Evolutionary conservation across 2,329 filamentous ascomycete species (phyloP), one percentile per base, ranked within the genome.

Genomic region (Colletotrichum brevisporum): DNA sequence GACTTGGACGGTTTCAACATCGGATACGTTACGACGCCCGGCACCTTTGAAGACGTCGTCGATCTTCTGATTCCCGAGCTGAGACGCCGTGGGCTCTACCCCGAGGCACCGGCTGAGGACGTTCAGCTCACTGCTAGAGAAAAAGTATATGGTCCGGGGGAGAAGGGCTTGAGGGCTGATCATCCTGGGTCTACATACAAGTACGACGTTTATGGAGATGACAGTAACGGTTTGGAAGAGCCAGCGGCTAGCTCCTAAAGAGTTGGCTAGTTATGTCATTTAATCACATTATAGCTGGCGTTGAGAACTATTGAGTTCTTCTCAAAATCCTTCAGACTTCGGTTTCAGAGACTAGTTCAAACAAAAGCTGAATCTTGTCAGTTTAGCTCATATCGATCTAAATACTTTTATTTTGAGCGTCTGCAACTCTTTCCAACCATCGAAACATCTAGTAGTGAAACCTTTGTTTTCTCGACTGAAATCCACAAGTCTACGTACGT

Each of bases 101-200:
- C 74, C 0, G 75, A 82, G 48, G 55, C 53, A 3, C 73, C 75
- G 0, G 70, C 72, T 2, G 69, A 69, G 3, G 79, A 82, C 31
- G 78, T 81, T 16, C 72, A 75, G n/a, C 71, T 86, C 27, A 89
- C 86, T 2, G 84, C 85, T 0, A 79, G 89, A 18, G 90, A 92
- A 78, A 91, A 87, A 78, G 79, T 91, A 0, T 91, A 90, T 75
- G 89, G 89, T 0, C 82, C 81, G 69, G 90, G 89, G 0, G 89
- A 91, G 75, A 83, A 77, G 6, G 80, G 83, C 15, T 74, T 92
- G 67, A 81, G 89, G 45, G 80, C 80, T 71, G 90, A 92, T 76
- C 90, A 92, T 76, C 74, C 81, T 0, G 90, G 89, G 1, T 87
- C 84, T 57, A 77, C 73, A 71, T 92, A 90, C 75, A 90, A 88